Evolutionary conservation across 1,139 yeast genomes (phyloP).

Genomic region (Entelexis paramagnoliae): DNA sequence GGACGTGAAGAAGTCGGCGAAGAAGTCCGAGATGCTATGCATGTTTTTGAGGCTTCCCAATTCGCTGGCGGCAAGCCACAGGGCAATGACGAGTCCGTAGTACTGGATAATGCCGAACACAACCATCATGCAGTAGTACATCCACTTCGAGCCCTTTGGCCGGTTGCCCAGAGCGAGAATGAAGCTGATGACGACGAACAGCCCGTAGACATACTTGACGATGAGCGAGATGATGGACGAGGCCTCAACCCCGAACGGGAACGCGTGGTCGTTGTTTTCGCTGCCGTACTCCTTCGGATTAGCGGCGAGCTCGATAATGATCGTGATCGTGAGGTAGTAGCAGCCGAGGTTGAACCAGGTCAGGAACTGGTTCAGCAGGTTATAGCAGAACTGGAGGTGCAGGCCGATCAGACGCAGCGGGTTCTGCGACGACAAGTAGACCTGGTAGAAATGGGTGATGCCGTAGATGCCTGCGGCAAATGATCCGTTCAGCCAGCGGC

Average conservation of each 20-base stretch:
- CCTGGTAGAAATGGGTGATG: slow-evolving; percentile 56
- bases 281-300: slow-evolving; percentile 32
- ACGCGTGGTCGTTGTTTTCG: slow-evolving; percentile 25
- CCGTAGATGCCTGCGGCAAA: slow-evolving; percentile 91
- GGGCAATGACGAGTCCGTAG: slow-evolving; percentile 34
- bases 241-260: slow-evolving; percentile 29
- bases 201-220: slow-evolving; percentile 32
- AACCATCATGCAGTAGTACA: slow-evolving; percentile 30
- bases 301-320: slow-evolving; percentile 36
- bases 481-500: slow-evolving; percentile 95
- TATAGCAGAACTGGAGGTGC: slow-evolving; percentile 68
- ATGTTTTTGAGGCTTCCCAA: slow-evolving; percentile 21
- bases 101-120: slow-evolving; percentile 36
- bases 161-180: slow-evolving; percentile 37
- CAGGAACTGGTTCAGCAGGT: slow-evolving; percentile 52
- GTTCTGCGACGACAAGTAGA: slow-evolving; percentile 74
- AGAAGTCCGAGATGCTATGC: slow-evolving; percentile 27
- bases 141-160: slow-evolving; percentile 34
- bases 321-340: slow-evolving; percentile 62
- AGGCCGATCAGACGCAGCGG: slow-evolving; percentile 57
- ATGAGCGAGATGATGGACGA: slow-evolving; percentile 32
- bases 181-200: slow-evolving; percentile 33
- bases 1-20: slow-evolving; percentile 30
- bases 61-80: slow-evolving; percentile 34
- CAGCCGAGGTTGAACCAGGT: slow-evolving; percentile 80